Base-by-base conservation (phyloP, 2,329 filamentous ascomycete genomes). In the Nemania abortiva region DNA sequence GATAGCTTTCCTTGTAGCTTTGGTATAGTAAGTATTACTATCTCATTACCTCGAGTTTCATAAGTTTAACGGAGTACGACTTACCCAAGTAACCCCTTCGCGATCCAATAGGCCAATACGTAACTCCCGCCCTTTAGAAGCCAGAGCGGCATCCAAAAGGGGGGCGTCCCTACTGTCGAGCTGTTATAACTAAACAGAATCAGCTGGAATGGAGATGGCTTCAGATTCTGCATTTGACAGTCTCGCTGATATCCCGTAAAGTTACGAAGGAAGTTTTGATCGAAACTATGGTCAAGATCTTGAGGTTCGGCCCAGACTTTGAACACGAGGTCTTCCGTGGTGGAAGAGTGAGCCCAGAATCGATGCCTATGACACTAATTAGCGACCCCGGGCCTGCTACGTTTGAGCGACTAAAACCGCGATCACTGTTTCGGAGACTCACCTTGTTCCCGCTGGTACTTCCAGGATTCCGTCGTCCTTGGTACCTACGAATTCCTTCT, bases 241-340 rank as follows among this genome's bases (percentile, higher is more conserved):
- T 62, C 59, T 9, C 37, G 7, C 2, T 7, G 34, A 18, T 62
- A 62, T 3, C 59, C 59, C 5, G 22, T 20, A 3, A 29, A 11
- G 20, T 62, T 62, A 18, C 59, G 59, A 1, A 62, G 50, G 50
- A 20, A 54, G 37, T 62, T 62, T 37, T 54, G 49, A 15, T 31
- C 24, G 11, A 62, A 47, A 15, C 34, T 29, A 13, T 34, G 59
- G 5, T 62, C 59, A 1, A 22, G 7, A 10, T 55, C 59, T 3
- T 45, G 2, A 1, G 59, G 59, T 1, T 45, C 34, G 0, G 37
- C 34, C 34, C 59, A 45, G 5, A 62, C 50, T 3, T 31, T 22
- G 59, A 62, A 62, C 1, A 31, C 50, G 18, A 62, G 22, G 24
- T 62, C n/a, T 31, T 62, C 59, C 10, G 10, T 20, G 10, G 10